Base-by-base conservation (phyloP, 257 asterid genomes). In the Penstemon eatonii region DNA sequence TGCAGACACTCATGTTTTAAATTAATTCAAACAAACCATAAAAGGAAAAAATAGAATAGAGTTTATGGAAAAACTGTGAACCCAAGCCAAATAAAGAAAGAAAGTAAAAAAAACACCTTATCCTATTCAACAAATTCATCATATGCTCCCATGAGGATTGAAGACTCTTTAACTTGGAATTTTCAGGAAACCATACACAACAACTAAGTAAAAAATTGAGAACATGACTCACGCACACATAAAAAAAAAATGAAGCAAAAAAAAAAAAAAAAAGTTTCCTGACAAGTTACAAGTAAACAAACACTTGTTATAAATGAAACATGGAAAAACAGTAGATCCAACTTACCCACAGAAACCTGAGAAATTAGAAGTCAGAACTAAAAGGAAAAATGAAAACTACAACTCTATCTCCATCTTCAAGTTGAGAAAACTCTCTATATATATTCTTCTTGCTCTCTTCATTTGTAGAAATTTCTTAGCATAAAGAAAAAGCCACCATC, bases 61-160 rank as follows among this genome's bases (percentile, higher is more conserved):
- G 60, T 51, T 25, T 18, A 8, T 52, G 63, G 55, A 66, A 53
- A 46, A 60, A 61, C 41, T 44, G 39, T 44, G 54, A 62, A 53
- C 66, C 33, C 33, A 72, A 71, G 64, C 55, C 59, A 71, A 45
- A 60, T 40, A 67, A 57, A 55, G 33, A 25, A 25, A 25, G 2
- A 25, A 1, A 25, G 33, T n/a, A 25, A 25, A 73, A 52, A 57
- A 41, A 79, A 61, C 66, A 80, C 79, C 59, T 66, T 73, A 76
- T 77, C 81, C 86, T 73, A 71, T 66, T 60, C 73, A 63, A 51
- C 9, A 75, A 65, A 60, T 15, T 15, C 0, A 15, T 71, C 76
- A 54, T 60, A 71, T 62, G 72, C 75, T 73, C 62, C 68, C 66
- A 70, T 49, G 63, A 73, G 47, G 42, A 49, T 37, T 15, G 40